Base-by-base conservation (phyloP, 495 filamentous ascomycete genomes). In the Hypoxylon trugodes region DNA sequence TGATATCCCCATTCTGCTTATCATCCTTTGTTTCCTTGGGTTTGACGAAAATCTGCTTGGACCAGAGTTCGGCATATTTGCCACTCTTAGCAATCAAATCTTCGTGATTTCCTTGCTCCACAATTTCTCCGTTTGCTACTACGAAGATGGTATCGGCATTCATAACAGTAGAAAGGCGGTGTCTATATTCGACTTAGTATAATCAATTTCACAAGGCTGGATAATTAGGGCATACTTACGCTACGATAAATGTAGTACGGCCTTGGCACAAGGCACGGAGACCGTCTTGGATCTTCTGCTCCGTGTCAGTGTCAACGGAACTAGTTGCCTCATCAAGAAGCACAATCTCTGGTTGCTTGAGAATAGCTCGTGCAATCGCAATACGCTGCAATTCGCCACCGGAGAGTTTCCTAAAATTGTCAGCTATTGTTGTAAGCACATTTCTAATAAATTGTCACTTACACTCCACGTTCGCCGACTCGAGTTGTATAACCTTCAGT, bases 311-410 rank as follows among this genome's bases (percentile, higher is more conserved):
- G 63, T 85, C 83, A 24, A 85, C 83, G 10, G 82, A 78, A 51
- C 82, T 84, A 10, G 83, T 85, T 4, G 83, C 83, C 59, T 85
- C 83, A 45, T 85, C 83, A 8, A 85, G 74, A 36, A 85, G 74
- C 43, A 85, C 82, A 35, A 85, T 83, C 25, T 83, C 73, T 2
- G 83, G 82, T 40, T 72, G 62, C 62, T 84, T 85, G 15, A 85
- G 61, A 32, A 85, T 84, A 1, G 80, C 68, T 77, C 89, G 82
- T 15, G 90, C 90, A 73, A 93, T 91, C 1, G 90, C 85, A n/a
- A 93, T 78, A 35, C 90, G 83, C 71, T 93, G 90, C 37, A 85
- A 74, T 72, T 93, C 89, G 4, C 90, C 90, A 9, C 89, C 89
- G 6, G 89, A 91, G 18, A 93, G 76, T 66, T 88, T 90, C 26